Evolutionary conservation across 116 monocot species (phyloP), one percentile per base, ranked within the genome.

Genomic region (Iris pallida): DNA sequence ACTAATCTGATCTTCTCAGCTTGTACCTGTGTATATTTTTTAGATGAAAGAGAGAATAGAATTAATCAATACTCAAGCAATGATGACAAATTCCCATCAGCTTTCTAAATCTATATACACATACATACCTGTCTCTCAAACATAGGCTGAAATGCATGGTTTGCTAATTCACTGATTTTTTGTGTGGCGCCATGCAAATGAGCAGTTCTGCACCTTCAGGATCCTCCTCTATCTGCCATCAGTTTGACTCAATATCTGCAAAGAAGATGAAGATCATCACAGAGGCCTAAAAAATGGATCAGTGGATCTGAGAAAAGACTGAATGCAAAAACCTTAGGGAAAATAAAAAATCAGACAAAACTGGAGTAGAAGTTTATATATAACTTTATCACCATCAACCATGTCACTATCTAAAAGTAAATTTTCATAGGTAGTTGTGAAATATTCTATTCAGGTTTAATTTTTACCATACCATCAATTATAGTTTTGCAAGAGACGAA

Each of bases 1-100:
- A 97, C 97, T 47, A 92, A 97, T 81, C 97, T 92, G 42, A 97
- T 97, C 72, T 97, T 97, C 74, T 97, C 97, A 75, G 97, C 90
- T 92, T 97, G 97, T n/a, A 78, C 90, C 97, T 97, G 71, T 42
- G 20, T 4, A 54, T 47, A 64, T 16, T 55, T 9, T 30, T 3
- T 30, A 30, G 54, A 16, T 11, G 61, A n/a, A 67, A 57, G 45
- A 15, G 46, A 15, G 64, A 71, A 46, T 17, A 68, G 42, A 16
- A 73, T n/a, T 48, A 62, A 46, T 30, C 61, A n/a, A 71, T 62
- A 30, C 15, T 46, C 20, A 68, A 71, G 53, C 41, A 68, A 53
- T 16, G 70, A 75, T n/a, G 42, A 57, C 12, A 19, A 55, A 11
- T 2, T 0, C 20, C 53, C 4, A 61, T 42, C 20, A 4, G 47